Conservation (phyloP, 2,329 filamentous ascomycete genomes). For the Truncatella angustata region DNA sequence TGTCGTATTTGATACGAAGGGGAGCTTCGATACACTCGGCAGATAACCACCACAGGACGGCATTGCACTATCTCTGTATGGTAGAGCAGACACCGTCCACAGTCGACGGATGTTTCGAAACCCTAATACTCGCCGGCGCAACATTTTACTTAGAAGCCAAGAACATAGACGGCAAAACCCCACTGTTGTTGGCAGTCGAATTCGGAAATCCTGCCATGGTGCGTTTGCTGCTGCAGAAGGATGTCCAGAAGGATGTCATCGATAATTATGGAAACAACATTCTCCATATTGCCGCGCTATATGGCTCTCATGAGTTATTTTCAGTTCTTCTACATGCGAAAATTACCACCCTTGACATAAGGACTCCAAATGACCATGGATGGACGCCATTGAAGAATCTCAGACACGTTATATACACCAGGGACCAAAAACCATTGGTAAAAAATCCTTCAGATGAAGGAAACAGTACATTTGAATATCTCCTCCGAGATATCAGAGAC, state of each 20-base stretch:
- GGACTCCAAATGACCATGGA: neutral
- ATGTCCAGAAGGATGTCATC: neutral
- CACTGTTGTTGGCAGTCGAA: neutral
- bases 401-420: neutral
- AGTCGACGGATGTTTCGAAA: neutral
- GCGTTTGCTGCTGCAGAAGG: neutral
- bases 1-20: neutral
- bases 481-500: conserved; percentile 15
- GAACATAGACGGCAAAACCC: neutral
- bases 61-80: neutral
- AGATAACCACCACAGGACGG: neutral
- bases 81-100: neutral
- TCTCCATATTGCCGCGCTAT: neutral
- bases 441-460: neutral
- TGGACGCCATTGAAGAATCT: neutral
- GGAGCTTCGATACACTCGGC: neutral
- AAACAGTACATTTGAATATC: conserved; percentile 10
- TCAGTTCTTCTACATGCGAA: neutral
- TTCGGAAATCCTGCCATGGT: neutral
- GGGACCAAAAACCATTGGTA: neutral
- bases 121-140: neutral
- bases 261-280: neutral
- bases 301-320: neutral
- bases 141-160: neutral
- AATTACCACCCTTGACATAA: neutral